A percentile compares a stretch with the other conserved stretches of the same genome.
phyloP scores from a whole-genome alignment of 1,284 basidiomycete species.

The Rhizopogon hawkerae region DNA sequence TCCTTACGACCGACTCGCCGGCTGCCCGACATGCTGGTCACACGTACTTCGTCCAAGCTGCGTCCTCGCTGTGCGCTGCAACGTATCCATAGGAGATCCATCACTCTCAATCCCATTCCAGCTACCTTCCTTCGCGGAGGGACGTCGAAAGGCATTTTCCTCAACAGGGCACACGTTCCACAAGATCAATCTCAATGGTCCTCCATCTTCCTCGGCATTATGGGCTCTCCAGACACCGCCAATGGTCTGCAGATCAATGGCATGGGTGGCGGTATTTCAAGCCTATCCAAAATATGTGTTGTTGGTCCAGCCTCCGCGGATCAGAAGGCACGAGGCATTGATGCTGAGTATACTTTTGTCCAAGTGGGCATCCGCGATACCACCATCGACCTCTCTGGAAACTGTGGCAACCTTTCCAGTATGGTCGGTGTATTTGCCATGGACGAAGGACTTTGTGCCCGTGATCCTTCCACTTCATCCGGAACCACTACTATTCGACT shows the following conservation, averaged over 20 bases:
- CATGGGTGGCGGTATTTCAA: constrained; percentile 76
- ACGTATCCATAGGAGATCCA: background rate
- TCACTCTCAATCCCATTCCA: constrained; percentile 37
- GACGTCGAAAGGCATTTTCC: constrained; percentile 72
- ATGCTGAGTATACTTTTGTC: constrained; percentile 61
- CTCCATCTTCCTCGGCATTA: constrained; percentile 62
- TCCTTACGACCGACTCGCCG: too few relatives aligned
- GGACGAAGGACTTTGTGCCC: constrained; percentile 46
- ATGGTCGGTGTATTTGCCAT: constrained; percentile 62
- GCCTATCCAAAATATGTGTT: constrained; percentile 74
- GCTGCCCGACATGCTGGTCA: too few relatives aligned
- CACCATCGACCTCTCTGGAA: constrained; percentile 55
- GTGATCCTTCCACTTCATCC: background rate
- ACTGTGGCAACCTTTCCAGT: constrained; percentile 62
- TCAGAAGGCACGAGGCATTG: constrained; percentile 35
- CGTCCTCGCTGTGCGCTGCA: background rate
- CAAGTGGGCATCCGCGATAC: constrained; percentile 51
- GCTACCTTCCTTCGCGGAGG: constrained; percentile 65
- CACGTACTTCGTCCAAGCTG: background rate
- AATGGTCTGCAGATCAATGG: constrained; percentile 74
- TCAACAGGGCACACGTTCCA: constrained; percentile 48
- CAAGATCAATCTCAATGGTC: constrained; percentile 42
- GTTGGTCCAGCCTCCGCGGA: constrained; percentile 42
- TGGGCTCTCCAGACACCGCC: constrained; percentile 75
- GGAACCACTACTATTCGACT: constrained; percentile 38